Base-by-base conservation (phyloP, 1,139 yeast species). In the Pneumocystis murina region DNA sequence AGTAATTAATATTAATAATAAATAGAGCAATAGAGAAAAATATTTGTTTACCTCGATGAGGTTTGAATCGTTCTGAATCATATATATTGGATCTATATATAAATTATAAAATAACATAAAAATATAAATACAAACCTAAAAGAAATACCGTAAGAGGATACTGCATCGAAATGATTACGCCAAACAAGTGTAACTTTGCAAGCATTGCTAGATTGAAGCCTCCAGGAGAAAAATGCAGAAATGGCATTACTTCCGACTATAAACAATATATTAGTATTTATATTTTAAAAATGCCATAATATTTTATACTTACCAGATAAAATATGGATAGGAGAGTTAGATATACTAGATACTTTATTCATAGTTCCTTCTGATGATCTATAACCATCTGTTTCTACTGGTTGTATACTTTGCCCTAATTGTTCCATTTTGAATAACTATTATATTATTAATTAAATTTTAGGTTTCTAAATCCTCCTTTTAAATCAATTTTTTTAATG, bases 141-240 rank as follows among this genome's bases (percentile, higher is more conserved):
- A 41, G 68, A 61, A 35, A 68, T 62, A 60, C 70, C 70, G 59
- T 66, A 66, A 62, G 66, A 67, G 10, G 59, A 35, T 57, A 67
- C 70, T 40, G 67, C 64, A 28, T 68, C 70, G 63, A 57, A 66
- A 41, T 68, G 69, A 17, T 67, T 59, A 40, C 66, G 68, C 70
- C 70, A 68, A 59, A 68, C 68, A 20, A 68, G 63, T 10, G 69
- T 63, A 20, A 67, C 67, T 59, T 68, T 70, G 36, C 67, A 66
- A 17, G 69, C 68, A 54, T 66, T 65, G 36, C 66, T 62, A 16
- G 69, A 66, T n/a, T 68, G 60, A 43, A 68, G 63, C 10, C 70
- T 63, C 69, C 70, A 68, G 16, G 70, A 63, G 28, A 68, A 62
- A 59, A 68, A 68, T n/a, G 70, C 70, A 20, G 69, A 65, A 59